Base-by-base conservation (phyloP, 2,329 filamentous ascomycete genomes). In the Fusarium mexicanum region DNA sequence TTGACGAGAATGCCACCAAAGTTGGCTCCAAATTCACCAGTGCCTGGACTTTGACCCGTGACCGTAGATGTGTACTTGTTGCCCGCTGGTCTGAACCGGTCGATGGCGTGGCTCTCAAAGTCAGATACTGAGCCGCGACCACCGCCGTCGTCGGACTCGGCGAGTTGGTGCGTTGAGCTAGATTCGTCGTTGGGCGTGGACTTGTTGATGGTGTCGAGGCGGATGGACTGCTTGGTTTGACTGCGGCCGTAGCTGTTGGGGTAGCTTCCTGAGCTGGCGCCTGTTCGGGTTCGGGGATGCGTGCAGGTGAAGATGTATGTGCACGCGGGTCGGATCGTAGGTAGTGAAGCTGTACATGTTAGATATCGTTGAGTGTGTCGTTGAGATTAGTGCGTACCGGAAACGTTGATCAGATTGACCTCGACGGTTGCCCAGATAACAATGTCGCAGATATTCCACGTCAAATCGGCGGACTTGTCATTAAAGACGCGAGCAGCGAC, bases 371-470 rank as follows among this genome's bases (percentile, higher is more conserved):
- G 7, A 0, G 20, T 8, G 8, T 2, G 1, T 20, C 1, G 0
- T 10, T 10, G 3, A 7, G 18, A 7, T 8, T 2, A 11, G 13
- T 16, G 18, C 65, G 1, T 60, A 75, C 77, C 64, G 2, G 77
- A 79, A 3, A 79, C 67, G 0, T 76, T 78, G 17, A 78, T 76
- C 1, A 79, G 51, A 17, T 79, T 79, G 6, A 78, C 77, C 41
- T 79, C 77, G 0, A 77, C 76, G 1, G 76, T 73, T 1, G 77
- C 77, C 77, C 77, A 79, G 7, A 78, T 71, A 18, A 79, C 64
- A 35, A 79, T 79, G 5, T 72, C 60, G 22, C 57, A 61, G 6
- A 79, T 54, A 14, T 76, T 76, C 76, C 77, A 79, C 0, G 77
- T 76, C n/a, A 79, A 10, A 6, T 79, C 77, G 1, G 16, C 2